These are phyloP conservation scores for Tetrahymena malaccensis DNA, from an alignment of 73 alveolate species.

Conservation along the genomic window DNA sequence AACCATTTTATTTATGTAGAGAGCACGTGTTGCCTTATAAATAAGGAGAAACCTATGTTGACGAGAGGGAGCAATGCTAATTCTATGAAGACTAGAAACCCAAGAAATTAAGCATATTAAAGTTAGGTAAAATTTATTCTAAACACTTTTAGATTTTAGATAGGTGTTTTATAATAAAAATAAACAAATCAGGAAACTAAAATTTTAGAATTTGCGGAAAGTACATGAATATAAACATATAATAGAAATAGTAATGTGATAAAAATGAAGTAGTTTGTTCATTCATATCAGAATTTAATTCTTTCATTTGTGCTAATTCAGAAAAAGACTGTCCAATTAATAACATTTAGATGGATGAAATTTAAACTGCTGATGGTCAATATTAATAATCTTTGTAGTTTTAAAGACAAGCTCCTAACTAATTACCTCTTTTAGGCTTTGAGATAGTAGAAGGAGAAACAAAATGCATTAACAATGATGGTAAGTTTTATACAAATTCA, in stretches of 20 bases:
- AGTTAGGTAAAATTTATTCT: neutral
- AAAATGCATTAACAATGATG: neutral
- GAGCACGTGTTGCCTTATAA: neutral
- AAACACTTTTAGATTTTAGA: neutral
- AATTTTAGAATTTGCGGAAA: neutral
- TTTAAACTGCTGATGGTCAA: neutral
- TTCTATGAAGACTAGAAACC: neutral
- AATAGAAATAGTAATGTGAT: neutral
- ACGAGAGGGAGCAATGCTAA: neutral
- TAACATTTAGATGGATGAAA: neutral
- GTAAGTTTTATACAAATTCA: neutral
- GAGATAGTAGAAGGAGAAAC: neutral
- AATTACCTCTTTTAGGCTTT: neutral
- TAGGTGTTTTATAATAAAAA: too few relatives aligned
- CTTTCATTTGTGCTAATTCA: neutral
- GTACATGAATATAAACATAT: neutral
- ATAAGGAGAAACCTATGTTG: neutral
- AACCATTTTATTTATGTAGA: neutral
- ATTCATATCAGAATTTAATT: neutral
- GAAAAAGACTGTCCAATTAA: neutral
- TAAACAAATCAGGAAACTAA: neutral
- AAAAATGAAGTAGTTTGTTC: neutral
- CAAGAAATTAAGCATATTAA: neutral
- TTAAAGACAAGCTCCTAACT: neutral
- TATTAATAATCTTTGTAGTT: neutral